Evolutionary conservation across 352 stramenopile species (phyloP).

Genomic region (Globisporangium orthogonon): DNA sequence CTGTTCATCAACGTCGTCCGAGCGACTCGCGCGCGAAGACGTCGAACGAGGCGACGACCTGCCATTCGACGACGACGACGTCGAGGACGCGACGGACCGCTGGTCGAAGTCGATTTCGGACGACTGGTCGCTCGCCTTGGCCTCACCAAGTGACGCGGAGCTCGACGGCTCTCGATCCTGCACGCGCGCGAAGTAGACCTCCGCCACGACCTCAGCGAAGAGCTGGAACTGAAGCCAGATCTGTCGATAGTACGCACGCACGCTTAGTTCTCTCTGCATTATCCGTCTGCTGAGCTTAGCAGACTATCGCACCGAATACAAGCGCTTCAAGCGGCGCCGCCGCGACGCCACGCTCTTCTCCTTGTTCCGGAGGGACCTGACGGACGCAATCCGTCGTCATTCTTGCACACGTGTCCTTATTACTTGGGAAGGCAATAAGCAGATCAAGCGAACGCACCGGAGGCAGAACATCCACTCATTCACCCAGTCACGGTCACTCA

Average conservation of each 20-base stretch:
- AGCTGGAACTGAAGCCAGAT: conserved; percentile 77
- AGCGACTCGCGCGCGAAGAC: neutral
- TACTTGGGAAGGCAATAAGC: too few species aligned
- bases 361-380: conserved; percentile 31
- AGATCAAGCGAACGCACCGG: conserved; percentile 19
- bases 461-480: conserved; percentile 79
- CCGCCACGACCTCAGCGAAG: conserved; percentile 57
- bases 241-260: conserved; percentile 1
- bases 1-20: conserved; percentile 45
- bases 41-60: too few species aligned
- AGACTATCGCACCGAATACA: conserved; percentile 42
- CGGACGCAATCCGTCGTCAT: too few species aligned
- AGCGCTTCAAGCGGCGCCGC: conserved; percentile 38
- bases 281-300: too few species aligned
- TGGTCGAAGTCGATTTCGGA: conserved; percentile 17
- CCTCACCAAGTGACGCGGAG: neutral
- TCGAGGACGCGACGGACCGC: conserved; percentile 19
- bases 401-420: neutral
- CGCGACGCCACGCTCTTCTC: conserved; percentile 28
- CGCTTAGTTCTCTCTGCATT: too few species aligned
- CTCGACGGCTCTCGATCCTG: conserved; percentile 31
- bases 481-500: conserved; percentile 73
- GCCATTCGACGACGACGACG: conserved; percentile 19
- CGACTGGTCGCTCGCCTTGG: conserved; percentile 19
- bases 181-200: conserved; percentile 53